Base-by-base conservation (phyloP, 192 early-diverging fungal genomes). In the Funneliformis mosseae region DNA sequence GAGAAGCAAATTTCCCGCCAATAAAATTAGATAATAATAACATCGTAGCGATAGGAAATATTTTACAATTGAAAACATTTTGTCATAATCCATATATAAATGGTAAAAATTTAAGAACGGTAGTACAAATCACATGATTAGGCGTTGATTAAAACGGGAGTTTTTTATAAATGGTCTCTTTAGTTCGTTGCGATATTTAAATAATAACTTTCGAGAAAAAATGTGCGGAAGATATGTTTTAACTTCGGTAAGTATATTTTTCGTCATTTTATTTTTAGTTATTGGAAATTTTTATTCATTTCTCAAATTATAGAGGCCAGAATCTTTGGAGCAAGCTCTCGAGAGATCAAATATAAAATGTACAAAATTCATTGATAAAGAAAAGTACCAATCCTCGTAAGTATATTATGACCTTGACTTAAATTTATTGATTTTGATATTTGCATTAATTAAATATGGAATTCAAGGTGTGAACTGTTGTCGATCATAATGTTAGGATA, bases 321-420 rank as follows among this genome's bases (percentile, higher is more conserved):
- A 67, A 18, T 0, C 16, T 38, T 7, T 67, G 14, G 27, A 1
- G 33, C 28, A 67, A 38, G 12, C 64, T 33, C 33, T 67, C 12
- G 64, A 28, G 33, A 67, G 5, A 33, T 67, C 64, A 11, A 67
- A 38, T 41, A 3, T 72, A 46, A 72, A 72, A 9, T 72, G 12
- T 46, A 46, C 38, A 1, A 45, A 46, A 27, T 72, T 42, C 42
- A n/a, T 72, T 46, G 70, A 72, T 72, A 8, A 72, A 39, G 70
- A 72, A 41, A 72, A 46, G 70, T 72, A 46, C 43, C 28, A 14
- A 21, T 12, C 38, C 8, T 72, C 70, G 70, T 72, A 46, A 72
- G 70, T 42, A 33, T 25, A 39, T 42, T 18, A 25, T 41, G 4
- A 23, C 38, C 8, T 28, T 68, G n/a, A 68, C 8, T 68, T 68